These are phyloP conservation scores for Taiozyma onychis DNA, from an alignment of 1,139 yeast genomes.

Conservation along the genomic window DNA sequence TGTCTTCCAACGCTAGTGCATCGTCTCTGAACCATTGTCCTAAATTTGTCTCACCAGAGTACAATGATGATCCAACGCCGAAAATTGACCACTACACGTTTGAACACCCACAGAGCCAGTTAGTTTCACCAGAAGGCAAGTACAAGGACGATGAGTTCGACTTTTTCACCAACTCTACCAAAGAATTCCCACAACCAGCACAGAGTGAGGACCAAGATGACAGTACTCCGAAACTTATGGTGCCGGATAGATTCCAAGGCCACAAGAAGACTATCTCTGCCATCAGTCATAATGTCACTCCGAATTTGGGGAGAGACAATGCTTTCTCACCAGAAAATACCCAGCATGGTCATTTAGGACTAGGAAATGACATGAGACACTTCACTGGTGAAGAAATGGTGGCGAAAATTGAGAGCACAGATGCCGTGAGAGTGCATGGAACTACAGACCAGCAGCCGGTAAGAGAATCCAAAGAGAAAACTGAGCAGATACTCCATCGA, in stretches of 20 bases:
- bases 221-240: constrained; percentile 1
- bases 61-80: constrained; percentile 22
- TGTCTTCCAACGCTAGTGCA: neutral
- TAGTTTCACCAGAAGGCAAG: neutral
- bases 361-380: neutral
- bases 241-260: neutral
- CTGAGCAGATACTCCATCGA: neutral
- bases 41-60: constrained; percentile 2
- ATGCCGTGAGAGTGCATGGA: neutral
- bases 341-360: neutral
- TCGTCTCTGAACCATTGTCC: constrained; percentile 2
- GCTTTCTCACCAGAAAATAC: neutral
- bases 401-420: neutral
- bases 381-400: neutral
- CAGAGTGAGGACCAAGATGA: neutral
- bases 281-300: constrained; percentile 3
- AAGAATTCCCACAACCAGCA: neutral
- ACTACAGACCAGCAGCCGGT: neutral
- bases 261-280: neutral
- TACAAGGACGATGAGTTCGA: constrained; percentile 10
- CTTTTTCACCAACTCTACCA: neutral
- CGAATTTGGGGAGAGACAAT: neutral
- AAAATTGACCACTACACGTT: constrained; percentile 7
- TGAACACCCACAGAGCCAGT: neutral
- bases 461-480: neutral